Evolutionary conservation across 1,284 basidiomycete species (phyloP).

Genomic region (Malassezia equina): DNA sequence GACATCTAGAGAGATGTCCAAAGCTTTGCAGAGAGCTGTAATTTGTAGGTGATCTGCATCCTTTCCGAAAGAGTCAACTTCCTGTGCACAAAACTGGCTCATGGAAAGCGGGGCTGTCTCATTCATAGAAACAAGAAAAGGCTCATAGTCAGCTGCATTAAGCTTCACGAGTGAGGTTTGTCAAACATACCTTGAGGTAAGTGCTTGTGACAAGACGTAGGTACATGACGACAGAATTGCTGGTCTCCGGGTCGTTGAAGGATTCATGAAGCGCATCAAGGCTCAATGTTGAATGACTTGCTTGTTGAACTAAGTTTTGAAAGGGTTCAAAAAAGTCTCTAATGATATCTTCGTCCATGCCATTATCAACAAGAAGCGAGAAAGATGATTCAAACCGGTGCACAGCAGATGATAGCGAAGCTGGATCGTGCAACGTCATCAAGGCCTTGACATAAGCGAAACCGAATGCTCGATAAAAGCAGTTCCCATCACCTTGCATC

Average conservation of each 20-base stretch:
- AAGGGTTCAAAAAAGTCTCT: conserved; percentile 38
- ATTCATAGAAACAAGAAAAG: conserved; percentile 32
- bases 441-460: conserved; percentile 34
- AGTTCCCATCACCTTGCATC: conserved; percentile 38
- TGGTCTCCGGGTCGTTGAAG: conserved; percentile 36
- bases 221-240: conserved; percentile 40
- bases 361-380: conserved; percentile 27
- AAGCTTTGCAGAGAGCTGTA: conserved; percentile 29
- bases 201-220: conserved; percentile 30
- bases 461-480: conserved; percentile 41
- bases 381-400: conserved; percentile 32
- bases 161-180: conserved; percentile 7
- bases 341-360: conserved; percentile 23
- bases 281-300: neutral
- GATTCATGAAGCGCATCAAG: conserved; percentile 18
- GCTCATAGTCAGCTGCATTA: conserved; percentile 32
- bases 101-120: conserved; percentile 21
- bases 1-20: conserved; percentile 33
- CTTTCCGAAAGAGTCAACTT: conserved; percentile 40
- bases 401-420: conserved; percentile 24
- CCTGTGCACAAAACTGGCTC: conserved; percentile 29
- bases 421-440: conserved; percentile 25
- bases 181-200: conserved; percentile 24
- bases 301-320: conserved; percentile 17
- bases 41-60: conserved; percentile 44